Conservation (phyloP, 495 filamentous ascomycete genomes). For the Aspergillus campestris region DNA sequence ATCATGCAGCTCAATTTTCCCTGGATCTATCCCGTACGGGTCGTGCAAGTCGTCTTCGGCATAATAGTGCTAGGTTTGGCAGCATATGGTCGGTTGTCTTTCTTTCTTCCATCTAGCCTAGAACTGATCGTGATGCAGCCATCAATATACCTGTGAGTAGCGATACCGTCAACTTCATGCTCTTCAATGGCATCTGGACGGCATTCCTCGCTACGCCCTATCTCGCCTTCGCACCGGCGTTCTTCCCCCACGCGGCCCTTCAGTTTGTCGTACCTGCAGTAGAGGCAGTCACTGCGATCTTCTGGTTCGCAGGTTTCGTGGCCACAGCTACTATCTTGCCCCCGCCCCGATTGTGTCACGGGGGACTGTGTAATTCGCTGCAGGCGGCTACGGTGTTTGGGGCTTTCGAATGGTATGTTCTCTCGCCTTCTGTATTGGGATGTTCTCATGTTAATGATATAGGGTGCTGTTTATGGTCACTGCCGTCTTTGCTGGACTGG, state of each 20-base stretch:
- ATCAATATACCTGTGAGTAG: slow-evolving; percentile 14
- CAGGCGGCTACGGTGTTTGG: slow-evolving; percentile 47
- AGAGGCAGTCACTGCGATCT: slow-evolving; percentile 67
- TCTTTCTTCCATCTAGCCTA: background rate
- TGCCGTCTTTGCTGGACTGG: slow-evolving; percentile 20
- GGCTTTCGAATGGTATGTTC: slow-evolving; percentile 48
- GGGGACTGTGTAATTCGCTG: slow-evolving; percentile 37
- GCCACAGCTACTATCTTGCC: slow-evolving; percentile 57
- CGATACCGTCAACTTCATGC: slow-evolving; percentile 55
- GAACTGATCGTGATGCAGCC: slow-evolving; percentile 18
- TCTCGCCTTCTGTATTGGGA: background rate
- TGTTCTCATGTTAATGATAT: background rate
- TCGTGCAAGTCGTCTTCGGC: slow-evolving; percentile 54
- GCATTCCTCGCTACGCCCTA: slow-evolving; percentile 56
- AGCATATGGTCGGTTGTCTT: slow-evolving; percentile 51
- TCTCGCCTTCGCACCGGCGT: slow-evolving; percentile 53
- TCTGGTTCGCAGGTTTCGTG: slow-evolving; percentile 83
- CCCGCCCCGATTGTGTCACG: slow-evolving; percentile 34
- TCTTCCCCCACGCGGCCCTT: slow-evolving; percentile 48
- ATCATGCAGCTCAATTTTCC: slow-evolving; percentile 18
- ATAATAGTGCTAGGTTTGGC: slow-evolving; percentile 65
- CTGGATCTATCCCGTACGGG: slow-evolving; percentile 56
- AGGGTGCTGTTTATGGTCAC: slow-evolving; percentile 48
- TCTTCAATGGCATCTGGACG: slow-evolving; percentile 68
- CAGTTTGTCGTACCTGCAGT: slow-evolving; percentile 54